A percentile compares a stretch with the other conserved stretches of the same genome.
These are phyloP conservation scores for Zalaria sp. DNA, from an alignment of 2,329 filamentous ascomycete genomes.

Conservation along the genomic window DNA sequence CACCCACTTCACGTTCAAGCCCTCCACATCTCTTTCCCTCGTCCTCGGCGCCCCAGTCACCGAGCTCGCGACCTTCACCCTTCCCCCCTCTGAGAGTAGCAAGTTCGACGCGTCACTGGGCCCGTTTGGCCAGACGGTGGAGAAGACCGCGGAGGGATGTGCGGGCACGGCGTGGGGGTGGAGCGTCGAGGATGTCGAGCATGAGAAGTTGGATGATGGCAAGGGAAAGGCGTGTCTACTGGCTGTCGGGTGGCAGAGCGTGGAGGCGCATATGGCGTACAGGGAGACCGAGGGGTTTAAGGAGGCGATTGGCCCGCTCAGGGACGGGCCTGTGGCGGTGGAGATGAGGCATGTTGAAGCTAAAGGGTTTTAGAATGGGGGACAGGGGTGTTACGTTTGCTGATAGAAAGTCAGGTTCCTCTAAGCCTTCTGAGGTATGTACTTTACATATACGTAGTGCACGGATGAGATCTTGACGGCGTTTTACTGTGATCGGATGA, in stretches of 20 bases:
- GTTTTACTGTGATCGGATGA: too few relatives aligned
- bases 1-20: conserved; percentile 20
- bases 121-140: conserved; percentile 22
- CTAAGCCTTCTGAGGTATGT: too few relatives aligned
- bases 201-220: conserved; percentile 10
- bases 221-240: conserved; percentile 27
- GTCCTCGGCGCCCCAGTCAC: conserved; percentile 30
- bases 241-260: conserved; percentile 38
- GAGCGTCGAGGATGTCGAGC: conserved; percentile 17
- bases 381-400: too few relatives aligned
- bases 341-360: conserved; percentile 19
- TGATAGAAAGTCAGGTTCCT: too few relatives aligned
- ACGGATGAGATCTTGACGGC: too few relatives aligned
- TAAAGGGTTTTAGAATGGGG: conserved; percentile 6
- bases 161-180: conserved; percentile 19
- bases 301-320: conserved; percentile 25
- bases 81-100: conserved; percentile 19
- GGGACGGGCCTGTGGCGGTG: conserved; percentile 25
- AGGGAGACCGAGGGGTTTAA: conserved; percentile 31
- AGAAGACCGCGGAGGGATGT: conserved; percentile 17
- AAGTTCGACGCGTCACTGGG: conserved; percentile 20
- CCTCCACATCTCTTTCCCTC: conserved; percentile 6
- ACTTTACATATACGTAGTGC: too few relatives aligned
- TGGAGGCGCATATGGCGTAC: conserved; percentile 34
- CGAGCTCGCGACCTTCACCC: conserved; percentile 33